phyloP scores from a whole-genome alignment of 495 filamentous ascomycete species.

The Astrothelium subdiscretum region DNA sequence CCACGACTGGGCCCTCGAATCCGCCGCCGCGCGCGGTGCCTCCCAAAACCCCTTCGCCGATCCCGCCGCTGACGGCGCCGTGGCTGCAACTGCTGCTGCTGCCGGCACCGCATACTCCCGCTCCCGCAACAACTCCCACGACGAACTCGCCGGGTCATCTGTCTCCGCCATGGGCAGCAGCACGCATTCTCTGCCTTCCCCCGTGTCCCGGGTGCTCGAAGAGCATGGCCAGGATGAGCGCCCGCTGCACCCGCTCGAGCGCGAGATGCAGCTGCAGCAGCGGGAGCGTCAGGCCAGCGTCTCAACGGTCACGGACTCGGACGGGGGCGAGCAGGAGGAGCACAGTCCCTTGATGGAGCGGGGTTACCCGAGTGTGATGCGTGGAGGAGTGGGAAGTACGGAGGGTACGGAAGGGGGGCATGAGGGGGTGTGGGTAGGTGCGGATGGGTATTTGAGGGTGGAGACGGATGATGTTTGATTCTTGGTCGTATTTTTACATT shows the following conservation, averaged over 20 bases:
- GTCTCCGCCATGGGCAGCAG: background rate
- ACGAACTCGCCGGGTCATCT: background rate
- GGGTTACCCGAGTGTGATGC: background rate
- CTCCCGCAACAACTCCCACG: background rate
- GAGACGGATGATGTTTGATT: background rate
- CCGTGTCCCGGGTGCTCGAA: background rate
- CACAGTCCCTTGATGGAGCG: background rate
- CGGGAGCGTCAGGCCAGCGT: background rate
- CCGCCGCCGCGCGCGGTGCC: background rate
- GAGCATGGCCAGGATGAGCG: background rate
- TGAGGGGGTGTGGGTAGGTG: background rate
- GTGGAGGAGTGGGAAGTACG: background rate
- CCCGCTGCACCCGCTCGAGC: background rate
- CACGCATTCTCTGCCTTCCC: background rate
- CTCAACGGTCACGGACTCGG: background rate
- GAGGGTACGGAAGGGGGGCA: background rate
- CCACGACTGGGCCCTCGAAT: background rate
- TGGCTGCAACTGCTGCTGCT: background rate
- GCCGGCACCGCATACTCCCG: background rate
- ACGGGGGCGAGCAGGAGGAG: background rate
- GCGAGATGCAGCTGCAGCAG: background rate
- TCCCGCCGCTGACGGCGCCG: background rate
- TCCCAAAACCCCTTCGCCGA: background rate
- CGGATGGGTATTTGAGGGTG: slow-evolving; percentile 1
- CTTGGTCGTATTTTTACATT: background rate